A percentile compares a stretch with the other conserved stretches of the same genome.
Evolutionary conservation across 164 flowering plant genomes (phyloP).

Genomic region (Buxus sempervirens): DNA sequence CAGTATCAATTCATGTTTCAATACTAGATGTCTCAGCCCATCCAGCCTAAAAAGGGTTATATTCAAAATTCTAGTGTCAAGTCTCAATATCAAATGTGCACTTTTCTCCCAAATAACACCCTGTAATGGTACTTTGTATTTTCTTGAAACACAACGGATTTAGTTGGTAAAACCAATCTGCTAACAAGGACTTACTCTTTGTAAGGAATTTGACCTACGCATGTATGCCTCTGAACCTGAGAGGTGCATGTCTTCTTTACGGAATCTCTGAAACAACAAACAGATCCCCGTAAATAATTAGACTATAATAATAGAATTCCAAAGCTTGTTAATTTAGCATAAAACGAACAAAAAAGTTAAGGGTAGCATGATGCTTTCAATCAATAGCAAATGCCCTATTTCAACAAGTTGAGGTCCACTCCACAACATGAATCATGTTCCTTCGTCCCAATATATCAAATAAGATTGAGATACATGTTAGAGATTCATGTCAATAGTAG

Average conservation of each 20-base stretch:
- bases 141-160: neutral
- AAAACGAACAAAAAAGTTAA: neutral
- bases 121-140: neutral
- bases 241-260: conserved; percentile 77
- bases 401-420: no score
- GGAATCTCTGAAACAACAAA: conserved; percentile 63
- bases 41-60: no score
- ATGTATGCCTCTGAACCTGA: conserved; percentile 82
- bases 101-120: neutral
- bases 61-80: neutral
- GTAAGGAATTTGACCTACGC: conserved; percentile 82
- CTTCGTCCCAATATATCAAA: no score
- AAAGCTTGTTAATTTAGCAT: neutral
- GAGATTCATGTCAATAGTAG: no score
- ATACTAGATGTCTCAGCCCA: no score
- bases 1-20: neutral
- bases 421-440: no score
- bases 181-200: conserved; percentile 52
- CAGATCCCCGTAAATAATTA: neutral
- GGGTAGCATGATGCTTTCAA: no score
- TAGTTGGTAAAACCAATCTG: neutral
- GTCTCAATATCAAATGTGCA: neutral
- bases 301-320: neutral
- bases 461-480: no score
- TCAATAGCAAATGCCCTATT: no score